Evolutionary conservation across 2,329 filamentous ascomycete genomes (phyloP).

Genomic region (Exserohilum rostratum): DNA sequence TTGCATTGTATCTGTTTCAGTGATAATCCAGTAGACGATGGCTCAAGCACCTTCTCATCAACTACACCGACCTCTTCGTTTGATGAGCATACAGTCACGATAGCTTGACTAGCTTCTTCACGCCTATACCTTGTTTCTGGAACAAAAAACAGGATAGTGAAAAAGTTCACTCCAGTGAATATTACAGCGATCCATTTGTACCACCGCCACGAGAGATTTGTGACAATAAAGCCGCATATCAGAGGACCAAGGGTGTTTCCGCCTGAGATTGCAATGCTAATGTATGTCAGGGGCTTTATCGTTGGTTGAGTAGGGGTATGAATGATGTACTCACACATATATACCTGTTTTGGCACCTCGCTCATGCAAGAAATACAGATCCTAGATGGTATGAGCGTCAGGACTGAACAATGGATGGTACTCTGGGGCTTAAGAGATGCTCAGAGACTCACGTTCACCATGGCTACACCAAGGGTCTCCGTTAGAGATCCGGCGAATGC

Average conservation of each 20-base stretch:
- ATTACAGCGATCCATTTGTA: constrained; percentile 46
- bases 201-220: constrained; percentile 46
- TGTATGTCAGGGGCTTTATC: background rate
- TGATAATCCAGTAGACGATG: background rate
- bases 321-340: constrained; percentile 36
- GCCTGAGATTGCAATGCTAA: constrained; percentile 42
- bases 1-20: constrained; percentile 35
- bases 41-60: constrained; percentile 8
- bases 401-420: background rate
- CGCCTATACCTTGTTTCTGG: constrained; percentile 49
- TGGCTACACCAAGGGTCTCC: constrained; percentile 53
- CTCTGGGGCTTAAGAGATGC: background rate
- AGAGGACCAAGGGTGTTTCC: constrained; percentile 50
- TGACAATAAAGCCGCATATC: constrained; percentile 49
- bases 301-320: background rate
- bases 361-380: constrained; percentile 44
- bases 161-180: constrained; percentile 39
- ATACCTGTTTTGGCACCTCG: constrained; percentile 45
- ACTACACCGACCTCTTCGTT: constrained; percentile 20
- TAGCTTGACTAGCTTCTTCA: constrained; percentile 7
- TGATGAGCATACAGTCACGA: constrained; percentile 3
- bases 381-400: constrained; percentile 4
- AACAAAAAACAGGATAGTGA: constrained; percentile 45
- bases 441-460: constrained; percentile 39
- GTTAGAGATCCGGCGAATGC: constrained; percentile 55